phyloP scores from a whole-genome alignment of 805 yeast species.

The Ogataea haglerorum region DNA sequence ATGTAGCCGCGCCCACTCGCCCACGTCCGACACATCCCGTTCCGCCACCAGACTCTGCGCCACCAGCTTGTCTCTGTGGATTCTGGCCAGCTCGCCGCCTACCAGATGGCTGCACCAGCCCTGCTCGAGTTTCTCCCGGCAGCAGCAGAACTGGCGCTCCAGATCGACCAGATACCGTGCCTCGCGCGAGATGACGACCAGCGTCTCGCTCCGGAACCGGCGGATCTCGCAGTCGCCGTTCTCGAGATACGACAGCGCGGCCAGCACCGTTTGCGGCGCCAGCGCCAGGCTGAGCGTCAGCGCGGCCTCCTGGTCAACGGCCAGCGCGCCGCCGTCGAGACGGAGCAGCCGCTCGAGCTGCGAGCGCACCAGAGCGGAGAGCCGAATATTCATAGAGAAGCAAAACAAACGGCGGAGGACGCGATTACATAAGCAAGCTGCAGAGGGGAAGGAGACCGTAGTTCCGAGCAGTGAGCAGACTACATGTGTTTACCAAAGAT shows the following conservation, averaged over 20 bases:
- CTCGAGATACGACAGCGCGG: slow-evolving; percentile 12
- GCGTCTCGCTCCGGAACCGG: not conserved
- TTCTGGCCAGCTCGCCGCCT: not conserved
- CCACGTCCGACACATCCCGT: not conserved
- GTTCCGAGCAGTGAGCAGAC: not conserved
- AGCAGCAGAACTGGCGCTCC: slow-evolving; percentile 15
- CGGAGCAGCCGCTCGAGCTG: slow-evolving; percentile 10
- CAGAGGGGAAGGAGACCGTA: no score
- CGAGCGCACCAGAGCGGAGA: slow-evolving; percentile 5
- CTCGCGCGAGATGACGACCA: slow-evolving; percentile 1
- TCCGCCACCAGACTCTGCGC: slow-evolving; percentile 1
- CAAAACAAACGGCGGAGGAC: not conserved
- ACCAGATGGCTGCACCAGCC: slow-evolving; percentile 8
- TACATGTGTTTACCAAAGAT: not conserved
- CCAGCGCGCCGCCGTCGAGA: slow-evolving; percentile 4
- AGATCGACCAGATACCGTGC: slow-evolving; percentile 7
- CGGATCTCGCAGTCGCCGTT: slow-evolving; percentile 9
- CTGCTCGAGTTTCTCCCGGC: slow-evolving; percentile 4
- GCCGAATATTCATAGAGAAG: slow-evolving; percentile 1
- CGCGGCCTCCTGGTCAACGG: slow-evolving; percentile 14
- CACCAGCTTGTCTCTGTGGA: not conserved
- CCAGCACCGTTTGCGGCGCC: slow-evolving; percentile 6
- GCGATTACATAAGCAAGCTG: slow-evolving; percentile 1
- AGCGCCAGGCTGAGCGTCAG: slow-evolving; percentile 15
- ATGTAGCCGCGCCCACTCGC: slow-evolving; percentile 3